Conservation (phyloP, 2,329 filamentous ascomycete genomes). For the Tolypocladium ovalisporum region DNA sequence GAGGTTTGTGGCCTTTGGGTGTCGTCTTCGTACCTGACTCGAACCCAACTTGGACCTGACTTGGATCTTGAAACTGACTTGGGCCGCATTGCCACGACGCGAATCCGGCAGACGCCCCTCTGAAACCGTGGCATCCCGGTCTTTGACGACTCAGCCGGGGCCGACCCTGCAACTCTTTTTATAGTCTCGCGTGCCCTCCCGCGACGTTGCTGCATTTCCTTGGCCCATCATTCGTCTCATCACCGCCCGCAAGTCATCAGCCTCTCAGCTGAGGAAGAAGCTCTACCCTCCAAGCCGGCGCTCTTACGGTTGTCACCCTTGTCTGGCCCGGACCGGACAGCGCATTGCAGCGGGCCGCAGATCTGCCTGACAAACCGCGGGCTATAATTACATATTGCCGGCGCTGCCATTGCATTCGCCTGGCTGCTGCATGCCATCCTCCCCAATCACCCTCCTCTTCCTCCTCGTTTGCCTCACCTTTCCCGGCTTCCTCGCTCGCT, state of each 20-base stretch:
- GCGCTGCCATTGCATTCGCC: neutral
- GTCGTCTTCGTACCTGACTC: neutral
- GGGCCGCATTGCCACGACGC: neutral
- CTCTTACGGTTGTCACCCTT: neutral
- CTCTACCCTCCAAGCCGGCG: neutral
- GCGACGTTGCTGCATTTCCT: neutral
- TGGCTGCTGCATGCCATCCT: neutral
- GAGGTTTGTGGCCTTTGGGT: neutral
- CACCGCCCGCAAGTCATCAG: neutral
- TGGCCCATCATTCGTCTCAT: neutral
- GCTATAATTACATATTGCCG: neutral
- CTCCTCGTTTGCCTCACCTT: neutral
- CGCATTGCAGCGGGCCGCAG: conserved; percentile 1
- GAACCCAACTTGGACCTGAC: neutral
- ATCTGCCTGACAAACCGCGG: conserved; percentile 1
- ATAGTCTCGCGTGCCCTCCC: neutral
- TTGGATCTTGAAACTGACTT: neutral
- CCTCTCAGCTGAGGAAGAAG: neutral
- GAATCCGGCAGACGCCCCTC: neutral
- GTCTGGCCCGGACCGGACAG: neutral
- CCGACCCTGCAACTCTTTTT: neutral
- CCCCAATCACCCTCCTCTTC: neutral
- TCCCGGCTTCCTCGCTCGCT: neutral
- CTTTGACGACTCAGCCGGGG: neutral
- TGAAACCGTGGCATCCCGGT: neutral